These are phyloP conservation scores for Apophysomyces ossiformis DNA, from an alignment of 371 early-diverging fungal species.

Conservation along the genomic window DNA sequence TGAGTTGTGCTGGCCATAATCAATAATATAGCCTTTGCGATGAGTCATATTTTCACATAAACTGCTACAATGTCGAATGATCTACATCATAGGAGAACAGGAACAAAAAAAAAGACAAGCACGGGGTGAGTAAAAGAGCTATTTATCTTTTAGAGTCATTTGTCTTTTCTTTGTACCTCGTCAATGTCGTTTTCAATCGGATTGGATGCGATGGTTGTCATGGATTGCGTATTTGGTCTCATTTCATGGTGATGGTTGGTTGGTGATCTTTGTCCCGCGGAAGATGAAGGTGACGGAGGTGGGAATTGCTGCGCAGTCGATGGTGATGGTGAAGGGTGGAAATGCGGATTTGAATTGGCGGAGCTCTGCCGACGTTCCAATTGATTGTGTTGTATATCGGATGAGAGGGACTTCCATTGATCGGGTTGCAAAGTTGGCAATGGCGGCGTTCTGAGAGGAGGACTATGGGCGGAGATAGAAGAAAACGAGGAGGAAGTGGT, in stretches of 20 bases:
- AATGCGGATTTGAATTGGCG: constrained; percentile 6
- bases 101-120: constrained; percentile 8
- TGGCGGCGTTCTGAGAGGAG: constrained; percentile 12
- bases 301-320: constrained; percentile 7
- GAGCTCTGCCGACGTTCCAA: constrained; percentile 1
- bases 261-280: background rate
- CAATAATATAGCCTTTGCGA: constrained; percentile 14
- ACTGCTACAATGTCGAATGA: constrained; percentile 34
- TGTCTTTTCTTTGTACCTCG: constrained; percentile 13
- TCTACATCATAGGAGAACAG: constrained; percentile 11
- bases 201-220: background rate
- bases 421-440: constrained; percentile 5
- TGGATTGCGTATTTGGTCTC: background rate
- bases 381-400: background rate
- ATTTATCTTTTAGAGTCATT: background rate
- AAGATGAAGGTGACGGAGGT: background rate
- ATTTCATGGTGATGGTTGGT: background rate
- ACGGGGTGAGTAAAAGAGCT: background rate
- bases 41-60: constrained; percentile 33
- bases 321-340: background rate
- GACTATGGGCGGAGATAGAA: constrained; percentile 9
- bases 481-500: constrained; percentile 4
- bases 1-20: background rate
- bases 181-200: constrained; percentile 32
- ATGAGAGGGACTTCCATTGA: background rate